These are phyloP conservation scores for Mortierella sp. DNA, from an alignment of 371 early-diverging fungal species.

Conservation along the genomic window DNA sequence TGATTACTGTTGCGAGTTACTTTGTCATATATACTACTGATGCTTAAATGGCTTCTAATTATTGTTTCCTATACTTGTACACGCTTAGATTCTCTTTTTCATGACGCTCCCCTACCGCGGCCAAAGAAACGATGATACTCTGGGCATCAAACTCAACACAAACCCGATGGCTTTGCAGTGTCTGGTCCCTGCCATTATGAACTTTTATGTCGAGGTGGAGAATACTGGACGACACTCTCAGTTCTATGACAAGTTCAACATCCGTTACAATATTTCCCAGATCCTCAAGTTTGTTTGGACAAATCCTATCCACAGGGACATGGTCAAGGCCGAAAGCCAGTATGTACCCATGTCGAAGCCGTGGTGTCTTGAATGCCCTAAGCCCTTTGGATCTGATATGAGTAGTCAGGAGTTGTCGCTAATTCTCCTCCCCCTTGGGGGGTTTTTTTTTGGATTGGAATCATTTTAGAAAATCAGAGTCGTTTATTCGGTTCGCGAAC, in stretches of 20 bases:
- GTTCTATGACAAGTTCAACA: constrained; percentile 98
- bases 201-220: constrained; percentile 96
- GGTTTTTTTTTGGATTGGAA: neutral
- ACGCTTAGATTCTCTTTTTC: constrained; percentile 75
- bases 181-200: constrained; percentile 86
- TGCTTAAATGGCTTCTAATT: too few species aligned
- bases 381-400: neutral
- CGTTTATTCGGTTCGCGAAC: constrained; percentile 93
- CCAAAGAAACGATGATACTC: constrained; percentile 66
- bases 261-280: constrained; percentile 96
- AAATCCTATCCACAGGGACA: constrained; percentile 73
- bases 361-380: neutral
- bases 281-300: constrained; percentile 91
- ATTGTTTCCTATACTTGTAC: too few species aligned
- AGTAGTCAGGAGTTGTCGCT: neutral
- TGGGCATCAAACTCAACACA: constrained; percentile 78
- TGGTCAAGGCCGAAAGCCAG: constrained; percentile 72
- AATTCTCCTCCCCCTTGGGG: too few species aligned
- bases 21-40: too few species aligned
- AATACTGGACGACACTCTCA: constrained; percentile 93
- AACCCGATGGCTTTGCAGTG: constrained; percentile 80
- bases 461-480: constrained; percentile 65
- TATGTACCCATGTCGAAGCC: constrained; percentile 39
- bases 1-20: neutral
- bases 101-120: constrained; percentile 69